Base-by-base conservation (phyloP, 1,139 yeast species). In the Magnusiomyces fungicola region DNA sequence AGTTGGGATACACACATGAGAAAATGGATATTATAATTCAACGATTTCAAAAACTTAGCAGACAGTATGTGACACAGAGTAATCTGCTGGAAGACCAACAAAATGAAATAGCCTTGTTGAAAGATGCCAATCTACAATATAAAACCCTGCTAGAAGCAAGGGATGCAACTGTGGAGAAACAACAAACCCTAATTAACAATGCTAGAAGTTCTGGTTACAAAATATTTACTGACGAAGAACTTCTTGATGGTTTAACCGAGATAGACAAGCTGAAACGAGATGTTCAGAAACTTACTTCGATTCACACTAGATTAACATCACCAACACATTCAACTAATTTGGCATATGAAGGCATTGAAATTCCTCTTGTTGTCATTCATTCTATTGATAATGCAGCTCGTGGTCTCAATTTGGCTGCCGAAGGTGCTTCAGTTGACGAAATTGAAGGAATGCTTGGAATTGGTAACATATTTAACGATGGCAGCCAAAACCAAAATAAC, bases 31-130 rank as follows among this genome's bases (percentile, higher is more conserved):
- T 18, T 6, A 21, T 34, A 5, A n/a, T 34, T 12, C 39, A 46
- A 25, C 30, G 42, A n/a, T 43, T 38, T 6, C n/a, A 40, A 16
- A 22, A 41, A 7, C 37, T 50, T 10, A 39, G 32, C 16, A 42
- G 36, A 23, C 50, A 50, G 10, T 50, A 39, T 24, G 39, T 44
- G 6, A 47, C 46, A 33, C 46, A 46, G 3, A 40, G 34, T 3
- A 21, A 19, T 18, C 52, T 40, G 30, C 43, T 39, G 22, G 45
- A 39, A 19, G 33, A 37, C 38, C 38, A 33, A 10, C 19, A 27
- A 24, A 27, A 21, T 12, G 45, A 42, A n/a, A 30, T 42, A 7
- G 29, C 33, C 16, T 19, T 32, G 14, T 16, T 42, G 21, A 42
- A 23, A 34, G 38, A 34, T 19, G 19, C 23, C 14, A 34, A 34